Evolutionary conservation across 73 alveolate species (phyloP).

Genomic region (Diophrys appendiculata): DNA sequence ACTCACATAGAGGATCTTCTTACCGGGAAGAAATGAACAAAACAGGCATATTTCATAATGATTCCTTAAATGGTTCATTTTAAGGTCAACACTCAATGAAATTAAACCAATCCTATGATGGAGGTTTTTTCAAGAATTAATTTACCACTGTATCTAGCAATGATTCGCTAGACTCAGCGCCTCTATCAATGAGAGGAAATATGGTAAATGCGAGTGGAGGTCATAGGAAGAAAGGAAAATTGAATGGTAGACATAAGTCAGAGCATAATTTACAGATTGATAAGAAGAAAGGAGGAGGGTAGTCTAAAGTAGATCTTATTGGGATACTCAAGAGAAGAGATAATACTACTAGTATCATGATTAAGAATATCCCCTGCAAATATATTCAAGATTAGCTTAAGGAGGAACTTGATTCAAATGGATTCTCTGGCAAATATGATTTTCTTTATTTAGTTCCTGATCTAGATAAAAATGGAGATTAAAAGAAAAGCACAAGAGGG

Average conservation of each 20-base stretch:
- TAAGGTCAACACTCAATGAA: neutral
- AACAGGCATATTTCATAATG: neutral
- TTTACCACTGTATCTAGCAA: neutral
- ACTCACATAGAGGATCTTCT: neutral
- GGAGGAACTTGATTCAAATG: constrained; percentile 48
- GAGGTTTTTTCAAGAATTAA: too few species aligned
- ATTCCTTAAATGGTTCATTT: neutral
- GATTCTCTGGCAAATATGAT: constrained; percentile 67
- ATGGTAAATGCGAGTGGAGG: neutral
- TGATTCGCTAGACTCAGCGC: neutral
- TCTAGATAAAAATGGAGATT: constrained; percentile 69
- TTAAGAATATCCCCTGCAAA: constrained; percentile 96
- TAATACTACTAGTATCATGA: constrained; percentile 94
- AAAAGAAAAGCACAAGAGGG: constrained; percentile 85
- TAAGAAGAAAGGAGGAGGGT: neutral
- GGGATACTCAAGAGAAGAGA: constrained; percentile 14
- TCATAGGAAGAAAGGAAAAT: neutral
- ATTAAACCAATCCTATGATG: neutral
- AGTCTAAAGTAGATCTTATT: neutral
- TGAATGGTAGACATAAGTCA: neutral
- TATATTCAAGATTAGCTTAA: constrained; percentile 83
- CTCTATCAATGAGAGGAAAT: neutral
- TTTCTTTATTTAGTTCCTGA: constrained; percentile 88
- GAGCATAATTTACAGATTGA: neutral
- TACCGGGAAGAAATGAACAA: too few species aligned